phyloP scores from a whole-genome alignment of 208 protist genomes.

The Wallacemonas rigidus region DNA sequence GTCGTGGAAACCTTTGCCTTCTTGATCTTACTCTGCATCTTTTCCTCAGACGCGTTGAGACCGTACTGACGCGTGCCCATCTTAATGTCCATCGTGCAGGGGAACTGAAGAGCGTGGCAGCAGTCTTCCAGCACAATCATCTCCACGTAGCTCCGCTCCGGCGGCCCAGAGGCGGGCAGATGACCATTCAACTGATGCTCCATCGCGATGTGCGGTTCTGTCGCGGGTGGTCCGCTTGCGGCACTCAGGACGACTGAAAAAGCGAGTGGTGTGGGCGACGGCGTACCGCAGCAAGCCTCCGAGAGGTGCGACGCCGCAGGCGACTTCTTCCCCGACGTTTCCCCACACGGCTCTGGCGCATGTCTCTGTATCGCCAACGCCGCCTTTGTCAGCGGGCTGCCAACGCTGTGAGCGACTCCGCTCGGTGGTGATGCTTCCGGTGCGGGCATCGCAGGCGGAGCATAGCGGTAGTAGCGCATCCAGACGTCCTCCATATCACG shows the following conservation, averaged over 20 bases:
- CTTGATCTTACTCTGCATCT: constrained; percentile 39
- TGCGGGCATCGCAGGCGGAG: neutral
- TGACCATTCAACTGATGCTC: constrained; percentile 10
- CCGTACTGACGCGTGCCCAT: constrained; percentile 51
- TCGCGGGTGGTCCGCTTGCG: neutral
- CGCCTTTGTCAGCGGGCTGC: neutral
- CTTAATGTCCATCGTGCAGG: constrained; percentile 49
- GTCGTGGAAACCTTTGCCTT: constrained; percentile 35
- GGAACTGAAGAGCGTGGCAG: constrained; percentile 33
- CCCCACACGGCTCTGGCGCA: neutral
- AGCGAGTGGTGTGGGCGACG: constrained; percentile 3
- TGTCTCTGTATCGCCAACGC: neutral
- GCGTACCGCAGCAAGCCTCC: neutral
- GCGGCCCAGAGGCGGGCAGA: constrained; percentile 8
- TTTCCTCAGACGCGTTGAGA: constrained; percentile 31
- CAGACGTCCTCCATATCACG: constrained; percentile 16
- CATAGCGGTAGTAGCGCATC: constrained; percentile 15
- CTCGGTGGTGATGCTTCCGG: neutral
- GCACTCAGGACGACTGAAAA: constrained; percentile 13
- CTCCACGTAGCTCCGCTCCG: constrained; percentile 20
- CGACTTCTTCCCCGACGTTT: too few relatives aligned
- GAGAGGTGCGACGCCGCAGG: too few relatives aligned
- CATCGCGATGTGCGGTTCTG: constrained; percentile 10
- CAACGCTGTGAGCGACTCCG: constrained; percentile 1
- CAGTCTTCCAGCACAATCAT: constrained; percentile 52